Evolutionary conservation across 345 rosid species (phyloP).

Genomic region (Corchorus capsularis): DNA sequence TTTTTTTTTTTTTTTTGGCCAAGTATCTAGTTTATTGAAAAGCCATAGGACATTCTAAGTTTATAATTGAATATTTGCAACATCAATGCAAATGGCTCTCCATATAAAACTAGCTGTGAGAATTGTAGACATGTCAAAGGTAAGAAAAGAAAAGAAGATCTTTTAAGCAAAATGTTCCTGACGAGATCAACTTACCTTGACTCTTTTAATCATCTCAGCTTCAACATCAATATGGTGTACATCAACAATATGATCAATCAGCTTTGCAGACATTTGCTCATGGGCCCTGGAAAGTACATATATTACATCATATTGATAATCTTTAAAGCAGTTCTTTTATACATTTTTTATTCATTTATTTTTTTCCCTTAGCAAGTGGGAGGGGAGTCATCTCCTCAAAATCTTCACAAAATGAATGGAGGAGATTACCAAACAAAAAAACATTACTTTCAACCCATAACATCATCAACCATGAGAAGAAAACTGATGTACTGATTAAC

Average conservation of each 20-base stretch:
- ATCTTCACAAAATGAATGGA: neutral
- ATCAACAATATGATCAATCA: slow-evolving; percentile 84
- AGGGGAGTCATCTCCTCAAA: neutral
- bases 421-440: neutral
- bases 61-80: slow-evolving; percentile 7
- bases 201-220: slow-evolving; percentile 71
- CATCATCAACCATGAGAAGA: neutral
- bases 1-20: no score
- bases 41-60: neutral
- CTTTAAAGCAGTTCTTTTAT: neutral
- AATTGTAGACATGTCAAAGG: neutral
- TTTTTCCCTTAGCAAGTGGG: no score
- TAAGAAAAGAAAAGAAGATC: neutral
- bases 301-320: slow-evolving; percentile 11
- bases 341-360: neutral
- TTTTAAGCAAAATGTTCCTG: slow-evolving; percentile 1
- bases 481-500: neutral
- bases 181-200: slow-evolving; percentile 54
- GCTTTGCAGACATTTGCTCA: slow-evolving; percentile 76
- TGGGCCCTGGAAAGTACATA: slow-evolving; percentile 61
- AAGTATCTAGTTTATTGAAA: neutral
- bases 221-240: slow-evolving; percentile 83
- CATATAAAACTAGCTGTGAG: neutral
- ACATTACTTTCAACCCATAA: neutral
- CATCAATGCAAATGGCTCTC: neutral